A percentile compares a stretch with the other conserved stretches of the same genome.
These are phyloP conservation scores for Fusarium anguioides DNA, from an alignment of 2,329 filamentous ascomycete genomes.

Conservation along the genomic window DNA sequence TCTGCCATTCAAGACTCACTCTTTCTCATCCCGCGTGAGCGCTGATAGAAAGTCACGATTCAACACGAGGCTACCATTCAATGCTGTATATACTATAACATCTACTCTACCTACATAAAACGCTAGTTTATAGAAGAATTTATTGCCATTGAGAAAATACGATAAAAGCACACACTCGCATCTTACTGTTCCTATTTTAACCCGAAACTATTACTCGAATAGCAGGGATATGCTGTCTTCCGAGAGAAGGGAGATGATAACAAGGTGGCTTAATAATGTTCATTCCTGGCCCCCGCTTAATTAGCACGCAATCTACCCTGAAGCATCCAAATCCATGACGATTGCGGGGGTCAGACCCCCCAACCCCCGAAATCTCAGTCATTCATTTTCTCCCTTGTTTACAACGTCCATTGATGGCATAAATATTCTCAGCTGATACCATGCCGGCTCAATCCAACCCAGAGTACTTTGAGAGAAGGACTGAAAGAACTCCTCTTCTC, in stretches of 20 bases:
- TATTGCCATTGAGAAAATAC: too few species aligned
- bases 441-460: constrained; percentile 1
- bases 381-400: not conserved
- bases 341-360: not conserved
- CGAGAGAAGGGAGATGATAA: not conserved
- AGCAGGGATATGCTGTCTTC: too few species aligned
- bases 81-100: too few species aligned
- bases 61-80: not conserved
- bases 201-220: too few species aligned
- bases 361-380: not conserved
- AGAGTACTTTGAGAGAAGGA: not conserved
- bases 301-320: not conserved
- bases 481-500: constrained; percentile 21
- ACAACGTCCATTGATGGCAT: not conserved
- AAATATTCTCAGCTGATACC: fast-evolving
- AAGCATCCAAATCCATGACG: constrained; percentile 16
- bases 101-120: too few species aligned
- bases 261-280: constrained; percentile 25
- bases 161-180: too few species aligned
- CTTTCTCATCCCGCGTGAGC: not conserved
- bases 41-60: not conserved
- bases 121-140: too few species aligned
- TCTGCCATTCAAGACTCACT: not conserved
- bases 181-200: too few species aligned
- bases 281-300: not conserved